Conservation (phyloP, 2,329 filamentous ascomycete species). For the Aspergillus sojae region DNA sequence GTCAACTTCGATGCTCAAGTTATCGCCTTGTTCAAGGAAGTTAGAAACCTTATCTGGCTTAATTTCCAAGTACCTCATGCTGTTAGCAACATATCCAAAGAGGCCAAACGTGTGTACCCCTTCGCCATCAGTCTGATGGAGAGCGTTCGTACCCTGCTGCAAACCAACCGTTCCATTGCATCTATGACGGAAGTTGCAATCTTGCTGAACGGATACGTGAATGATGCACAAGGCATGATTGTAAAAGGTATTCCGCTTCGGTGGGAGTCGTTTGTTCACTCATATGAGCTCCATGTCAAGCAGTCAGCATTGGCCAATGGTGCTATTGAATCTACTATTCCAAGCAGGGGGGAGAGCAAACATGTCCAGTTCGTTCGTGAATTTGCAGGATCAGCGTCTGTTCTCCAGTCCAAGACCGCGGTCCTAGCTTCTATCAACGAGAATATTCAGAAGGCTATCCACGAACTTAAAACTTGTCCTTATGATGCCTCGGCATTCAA, state of each 20-base stretch:
- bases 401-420: slow-evolving; percentile 84
- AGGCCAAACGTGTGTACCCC: slow-evolving; percentile 97
- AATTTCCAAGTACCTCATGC: slow-evolving; percentile 92
- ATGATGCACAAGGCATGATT: slow-evolving; percentile 82
- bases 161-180: slow-evolving; percentile 81
- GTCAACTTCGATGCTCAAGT: slow-evolving; percentile 98
- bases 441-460: slow-evolving; percentile 78
- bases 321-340: slow-evolving; percentile 59
- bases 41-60: slow-evolving; percentile 91
- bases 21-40: slow-evolving; percentile 98
- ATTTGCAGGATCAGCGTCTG: slow-evolving; percentile 82
- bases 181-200: slow-evolving; percentile 87
- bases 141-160: slow-evolving; percentile 89
- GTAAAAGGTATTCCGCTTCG: slow-evolving; percentile 84
- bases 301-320: slow-evolving; percentile 63
- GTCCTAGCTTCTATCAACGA: slow-evolving; percentile 77
- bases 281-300: slow-evolving; percentile 86
- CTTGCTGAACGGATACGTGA: slow-evolving; percentile 86
- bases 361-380: slow-evolving; percentile 96
- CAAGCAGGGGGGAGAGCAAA: slow-evolving; percentile 74
- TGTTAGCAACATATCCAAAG: slow-evolving; percentile 94
- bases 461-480: slow-evolving; percentile 79
- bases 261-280: slow-evolving; percentile 98
- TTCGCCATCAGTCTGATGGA: slow-evolving; percentile 99
- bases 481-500: slow-evolving; percentile 83